Percentiles rank a stretch among this genome's conserved stretches.
Evolutionary conservation across 2,329 filamentous ascomycete genomes (phyloP).

Genomic region (Magnaporthales sp.): DNA sequence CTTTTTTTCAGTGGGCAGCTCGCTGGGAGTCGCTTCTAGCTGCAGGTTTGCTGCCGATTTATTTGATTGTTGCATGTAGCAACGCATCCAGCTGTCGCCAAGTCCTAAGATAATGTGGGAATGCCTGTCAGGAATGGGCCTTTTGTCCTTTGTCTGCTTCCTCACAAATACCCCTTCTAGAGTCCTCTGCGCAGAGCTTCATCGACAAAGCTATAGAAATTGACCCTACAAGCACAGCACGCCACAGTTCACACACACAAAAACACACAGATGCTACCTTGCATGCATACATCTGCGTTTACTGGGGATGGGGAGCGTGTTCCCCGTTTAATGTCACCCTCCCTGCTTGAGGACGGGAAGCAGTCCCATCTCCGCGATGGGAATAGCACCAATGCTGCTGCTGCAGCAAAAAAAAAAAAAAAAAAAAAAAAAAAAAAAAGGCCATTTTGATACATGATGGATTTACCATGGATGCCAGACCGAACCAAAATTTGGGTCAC

Average conservation of each 20-base stretch:
- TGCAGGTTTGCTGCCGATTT: background rate
- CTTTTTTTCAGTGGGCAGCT: background rate
- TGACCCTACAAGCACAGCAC: background rate
- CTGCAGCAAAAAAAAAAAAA: background rate
- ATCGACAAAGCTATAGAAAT: background rate
- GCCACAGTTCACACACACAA: background rate
- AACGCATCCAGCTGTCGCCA: background rate
- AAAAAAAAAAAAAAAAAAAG: background rate
- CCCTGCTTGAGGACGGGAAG: background rate
- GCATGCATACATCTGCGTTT: background rate
- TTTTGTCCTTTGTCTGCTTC: background rate
- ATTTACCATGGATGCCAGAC: background rate
- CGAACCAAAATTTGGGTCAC: background rate
- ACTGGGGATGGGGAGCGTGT: background rate
- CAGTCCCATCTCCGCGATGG: background rate
- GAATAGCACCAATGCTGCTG: background rate
- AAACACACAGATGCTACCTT: background rate
- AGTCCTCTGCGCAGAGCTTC: background rate
- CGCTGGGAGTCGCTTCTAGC: background rate
- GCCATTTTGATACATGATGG: background rate
- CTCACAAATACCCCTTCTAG: background rate
- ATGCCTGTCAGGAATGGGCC: background rate
- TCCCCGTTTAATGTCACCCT: background rate
- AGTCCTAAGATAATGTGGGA: background rate
- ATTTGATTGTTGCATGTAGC: background rate